Base-by-base conservation (phyloP, 73 alveolate genomes). In the Paramecium sexaurelia region DNA sequence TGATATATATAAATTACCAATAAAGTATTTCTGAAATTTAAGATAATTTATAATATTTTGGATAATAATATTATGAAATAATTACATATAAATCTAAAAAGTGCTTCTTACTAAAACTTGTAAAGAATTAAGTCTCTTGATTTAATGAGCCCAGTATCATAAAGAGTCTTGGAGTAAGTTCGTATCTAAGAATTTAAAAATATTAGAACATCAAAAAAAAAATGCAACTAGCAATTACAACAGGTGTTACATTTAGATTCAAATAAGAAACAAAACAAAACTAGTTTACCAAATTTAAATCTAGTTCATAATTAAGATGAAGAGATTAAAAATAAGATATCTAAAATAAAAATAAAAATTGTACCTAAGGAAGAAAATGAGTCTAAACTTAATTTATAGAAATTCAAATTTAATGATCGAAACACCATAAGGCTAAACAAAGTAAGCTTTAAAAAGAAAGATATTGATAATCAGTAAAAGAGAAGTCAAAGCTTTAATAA, bases 401-500 rank as follows among this genome's bases (percentile, higher is more conserved):
- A 51, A 51, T 51, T 51, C 17, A 51, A 51, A 51, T 51, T 51
- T 51, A 51, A 51, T 51, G 67, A 51, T 51, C 67, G 67, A 51
- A 51, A 51, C 17, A 51, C 67, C 17, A 15, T 51, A 1, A 51
- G n/a, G 33, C 67, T 29, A 17, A 51, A 51, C 2, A n/a, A 51
- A 51, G 32, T 51, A 51, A 17, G 27, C 6, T 17, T 51, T 29
- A 51, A 51, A 17, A 51, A 51, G 17, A 51, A 17, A 22, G 67
- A 51, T 17, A 51, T 51, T 3, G 33, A 51, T 51, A 51, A 51
- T 51, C 67, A 51, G 83, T 61, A 61, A 61, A 61, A 32, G 43
- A 61, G 43, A 61, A 61, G 83, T 61, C 27, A 26, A 61, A 61
- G 83, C 83, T 32, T 61, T 11, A 61, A 61, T 61, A 61, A 61